Conservation (phyloP, 2,329 filamentous ascomycete species). For the Pseudopithomyces chartarum region DNA sequence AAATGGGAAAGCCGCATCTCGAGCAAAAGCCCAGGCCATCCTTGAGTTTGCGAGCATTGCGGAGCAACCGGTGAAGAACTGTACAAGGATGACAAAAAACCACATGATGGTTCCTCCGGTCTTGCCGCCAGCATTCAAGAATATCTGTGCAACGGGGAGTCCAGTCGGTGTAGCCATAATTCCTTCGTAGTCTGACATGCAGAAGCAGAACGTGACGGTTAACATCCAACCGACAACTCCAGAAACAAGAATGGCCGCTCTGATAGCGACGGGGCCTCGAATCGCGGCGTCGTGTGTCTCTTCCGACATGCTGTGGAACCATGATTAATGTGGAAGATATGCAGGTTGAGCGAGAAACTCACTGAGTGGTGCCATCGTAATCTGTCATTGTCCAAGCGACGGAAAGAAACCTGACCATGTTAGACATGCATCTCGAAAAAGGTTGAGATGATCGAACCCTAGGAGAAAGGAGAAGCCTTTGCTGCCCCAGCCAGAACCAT, state of each 20-base stretch:
- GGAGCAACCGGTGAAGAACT: conserved; percentile 68
- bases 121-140: conserved; percentile 64
- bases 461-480: conserved; percentile 67
- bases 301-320: conserved; percentile 62
- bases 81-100: conserved; percentile 66
- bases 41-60: conserved; percentile 68
- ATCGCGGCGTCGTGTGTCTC: conserved; percentile 68
- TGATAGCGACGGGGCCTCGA: conserved; percentile 64
- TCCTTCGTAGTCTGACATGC: conserved; percentile 61
- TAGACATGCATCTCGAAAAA: conserved; percentile 13
- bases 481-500: conserved; percentile 67
- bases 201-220: conserved; percentile 68
- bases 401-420: conserved; percentile 53
- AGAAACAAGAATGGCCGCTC: conserved; percentile 63
- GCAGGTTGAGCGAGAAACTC: conserved; percentile 31
- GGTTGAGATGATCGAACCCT: conserved; percentile 48
- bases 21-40: conserved; percentile 66
- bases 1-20: conserved; percentile 65
- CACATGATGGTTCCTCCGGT: conserved; percentile 65
- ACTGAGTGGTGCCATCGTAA: conserved; percentile 70
- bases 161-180: conserved; percentile 64
- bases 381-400: conserved; percentile 71
- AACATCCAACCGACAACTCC: conserved; percentile 66
- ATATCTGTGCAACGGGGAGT: conserved; percentile 62
- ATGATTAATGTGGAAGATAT: conserved; percentile 29